These are phyloP conservation scores for Eucalyptus cloeziana DNA, from an alignment of 345 rosid genomes.

Conservation along the genomic window DNA sequence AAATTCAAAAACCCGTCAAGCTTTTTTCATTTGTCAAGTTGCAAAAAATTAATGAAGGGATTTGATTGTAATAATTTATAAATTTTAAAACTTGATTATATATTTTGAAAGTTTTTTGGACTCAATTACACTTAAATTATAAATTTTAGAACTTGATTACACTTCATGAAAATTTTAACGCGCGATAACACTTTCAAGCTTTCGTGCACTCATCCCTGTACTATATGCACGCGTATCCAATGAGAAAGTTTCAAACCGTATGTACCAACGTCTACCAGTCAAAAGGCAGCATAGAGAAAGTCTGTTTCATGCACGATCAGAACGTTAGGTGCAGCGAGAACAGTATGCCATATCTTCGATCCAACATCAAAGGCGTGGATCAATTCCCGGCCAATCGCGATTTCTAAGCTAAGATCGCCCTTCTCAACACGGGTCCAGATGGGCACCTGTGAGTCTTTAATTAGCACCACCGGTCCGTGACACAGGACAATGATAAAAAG, in stretches of 20 bases:
- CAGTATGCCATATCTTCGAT: not conserved
- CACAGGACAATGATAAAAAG: not conserved
- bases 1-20: too few species aligned
- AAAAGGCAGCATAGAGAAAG: not conserved
- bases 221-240: not conserved
- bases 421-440: not conserved
- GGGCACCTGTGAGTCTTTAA: not conserved
- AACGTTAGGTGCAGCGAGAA: not conserved
- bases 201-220: not conserved
- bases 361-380: not conserved
- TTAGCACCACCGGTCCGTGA: not conserved
- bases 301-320: not conserved
- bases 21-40: too few species aligned
- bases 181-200: not conserved
- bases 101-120: too few species aligned
- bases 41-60: accelerated
- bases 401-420: not conserved
- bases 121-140: accelerated
- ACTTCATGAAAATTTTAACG: too few species aligned
- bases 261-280: not conserved
- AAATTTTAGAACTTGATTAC: too few species aligned
- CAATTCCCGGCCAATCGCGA: not conserved
- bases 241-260: not conserved
- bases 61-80: too few species aligned
- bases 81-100: too few species aligned